phyloP scores from a whole-genome alignment of 202 grass and related monocot genomes.

The Panicum virgatum region DNA sequence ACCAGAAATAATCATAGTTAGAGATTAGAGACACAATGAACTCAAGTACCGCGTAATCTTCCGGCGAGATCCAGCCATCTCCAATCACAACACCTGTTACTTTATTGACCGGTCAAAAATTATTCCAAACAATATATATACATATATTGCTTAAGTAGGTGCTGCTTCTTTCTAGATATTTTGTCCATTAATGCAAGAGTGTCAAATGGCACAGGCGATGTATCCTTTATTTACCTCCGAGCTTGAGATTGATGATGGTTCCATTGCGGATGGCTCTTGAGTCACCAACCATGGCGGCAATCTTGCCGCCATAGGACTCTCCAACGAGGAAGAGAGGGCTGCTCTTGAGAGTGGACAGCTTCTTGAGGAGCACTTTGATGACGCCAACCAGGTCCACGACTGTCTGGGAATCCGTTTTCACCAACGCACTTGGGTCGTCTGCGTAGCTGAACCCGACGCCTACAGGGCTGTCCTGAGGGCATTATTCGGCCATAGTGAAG shows the following conservation, averaged over 20 bases:
- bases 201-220: no score
- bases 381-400: conserved; percentile 29
- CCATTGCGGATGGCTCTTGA: conserved; percentile 33
- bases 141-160: neutral
- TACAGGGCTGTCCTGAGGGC: conserved; percentile 69
- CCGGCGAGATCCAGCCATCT: neutral
- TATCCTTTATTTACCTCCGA: conserved; percentile 48
- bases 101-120: neutral
- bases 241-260: conserved; percentile 36
- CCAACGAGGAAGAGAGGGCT: conserved; percentile 57
- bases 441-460: conserved; percentile 62
- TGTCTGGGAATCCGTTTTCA: conserved; percentile 46
- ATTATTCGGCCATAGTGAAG: no score
- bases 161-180: no score
- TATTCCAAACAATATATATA: no score
- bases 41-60: neutral
- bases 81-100: neutral
- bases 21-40: no score
- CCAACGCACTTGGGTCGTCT: conserved; percentile 40
- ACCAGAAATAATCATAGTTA: no score
- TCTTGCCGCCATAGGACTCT: conserved; percentile 60
- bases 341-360: conserved; percentile 25
- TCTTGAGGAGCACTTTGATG: conserved; percentile 32
- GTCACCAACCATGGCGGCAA: conserved; percentile 47
- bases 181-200: no score